phyloP scores from a whole-genome alignment of 73 alveolate genomes.

The Paraurostyla sp. region DNA sequence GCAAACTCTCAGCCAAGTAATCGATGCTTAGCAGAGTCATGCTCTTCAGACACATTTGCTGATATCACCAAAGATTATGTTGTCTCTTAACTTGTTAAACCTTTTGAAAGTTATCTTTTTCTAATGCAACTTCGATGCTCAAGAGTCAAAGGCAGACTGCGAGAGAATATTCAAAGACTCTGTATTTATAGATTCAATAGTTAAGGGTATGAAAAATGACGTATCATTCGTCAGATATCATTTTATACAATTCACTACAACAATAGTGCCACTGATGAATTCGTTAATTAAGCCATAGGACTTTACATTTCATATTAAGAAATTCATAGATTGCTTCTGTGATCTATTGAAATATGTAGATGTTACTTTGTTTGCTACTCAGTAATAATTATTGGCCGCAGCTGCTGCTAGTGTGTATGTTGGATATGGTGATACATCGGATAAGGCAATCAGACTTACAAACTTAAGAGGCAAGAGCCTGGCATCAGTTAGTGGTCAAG shows the following conservation, averaged over 20 bases:
- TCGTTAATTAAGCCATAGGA: constrained; percentile 67
- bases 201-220: constrained; percentile 87
- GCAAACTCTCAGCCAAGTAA: constrained; percentile 79
- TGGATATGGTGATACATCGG: not conserved
- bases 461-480: not conserved
- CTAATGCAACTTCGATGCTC: constrained; percentile 77
- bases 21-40: constrained; percentile 84
- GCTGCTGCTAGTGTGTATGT: not conserved
- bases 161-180: constrained; percentile 77
- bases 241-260: constrained; percentile 84
- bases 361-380: constrained; percentile 56
- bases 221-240: constrained; percentile 88
- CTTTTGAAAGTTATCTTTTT: constrained; percentile 85
- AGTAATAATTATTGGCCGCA: not conserved
- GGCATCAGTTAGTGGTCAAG: not conserved
- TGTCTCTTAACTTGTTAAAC: too few species aligned
- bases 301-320: constrained; percentile 52
- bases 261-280: constrained; percentile 80
- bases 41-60: constrained; percentile 93
- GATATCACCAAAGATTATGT: too few species aligned
- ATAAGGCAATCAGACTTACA: constrained; percentile 18
- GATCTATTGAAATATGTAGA: constrained; percentile 65
- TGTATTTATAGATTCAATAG: constrained; percentile 80
- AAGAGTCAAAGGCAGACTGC: constrained; percentile 76
- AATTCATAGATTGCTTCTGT: constrained; percentile 57